phyloP scores from a whole-genome alignment of 495 filamentous ascomycete genomes.

The Lichina pygmaea region DNA sequence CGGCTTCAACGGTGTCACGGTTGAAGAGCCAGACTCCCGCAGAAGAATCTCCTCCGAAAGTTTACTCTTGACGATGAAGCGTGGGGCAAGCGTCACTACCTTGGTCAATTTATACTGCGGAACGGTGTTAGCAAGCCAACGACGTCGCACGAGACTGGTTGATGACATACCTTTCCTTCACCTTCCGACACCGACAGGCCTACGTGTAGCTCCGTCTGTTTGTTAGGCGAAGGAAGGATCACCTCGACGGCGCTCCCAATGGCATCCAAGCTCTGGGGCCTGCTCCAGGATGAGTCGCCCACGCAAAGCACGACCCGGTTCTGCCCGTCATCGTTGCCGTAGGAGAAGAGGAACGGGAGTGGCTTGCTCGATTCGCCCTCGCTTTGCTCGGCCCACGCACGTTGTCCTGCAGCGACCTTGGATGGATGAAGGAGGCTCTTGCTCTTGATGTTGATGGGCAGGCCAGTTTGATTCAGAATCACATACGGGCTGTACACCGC shows the following conservation, averaged over 20 bases:
- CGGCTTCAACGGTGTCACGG: slow-evolving; percentile 44
- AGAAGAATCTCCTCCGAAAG: slow-evolving; percentile 67
- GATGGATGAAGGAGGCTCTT: slow-evolving; percentile 66
- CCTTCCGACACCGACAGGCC: slow-evolving; percentile 73
- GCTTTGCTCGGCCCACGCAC: slow-evolving; percentile 23
- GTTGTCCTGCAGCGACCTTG: slow-evolving; percentile 56
- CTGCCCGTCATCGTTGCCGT: slow-evolving; percentile 53
- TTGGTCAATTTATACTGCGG: slow-evolving; percentile 67
- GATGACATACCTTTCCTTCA: slow-evolving; percentile 38
- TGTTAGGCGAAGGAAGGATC: slow-evolving; percentile 40
- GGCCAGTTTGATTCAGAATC: slow-evolving; percentile 79
- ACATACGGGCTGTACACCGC: slow-evolving; percentile 84
- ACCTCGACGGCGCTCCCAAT: slow-evolving; percentile 79
- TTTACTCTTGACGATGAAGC: slow-evolving; percentile 87
- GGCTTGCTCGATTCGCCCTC: slow-evolving; percentile 29
- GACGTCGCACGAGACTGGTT: background rate
- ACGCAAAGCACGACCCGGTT: slow-evolving; percentile 74
- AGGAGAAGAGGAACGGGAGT: slow-evolving; percentile 89
- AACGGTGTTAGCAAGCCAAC: background rate
- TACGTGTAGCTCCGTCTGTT: slow-evolving; percentile 60
- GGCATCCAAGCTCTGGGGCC: slow-evolving; percentile 93
- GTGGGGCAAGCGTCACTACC: slow-evolving; percentile 74
- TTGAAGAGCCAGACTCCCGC: slow-evolving; percentile 69
- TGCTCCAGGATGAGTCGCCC: slow-evolving; percentile 80
- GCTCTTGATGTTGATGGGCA: slow-evolving; percentile 67